Evolutionary conservation across 805 yeast genomes (phyloP).

Genomic region (Starmerella cellae): DNA sequence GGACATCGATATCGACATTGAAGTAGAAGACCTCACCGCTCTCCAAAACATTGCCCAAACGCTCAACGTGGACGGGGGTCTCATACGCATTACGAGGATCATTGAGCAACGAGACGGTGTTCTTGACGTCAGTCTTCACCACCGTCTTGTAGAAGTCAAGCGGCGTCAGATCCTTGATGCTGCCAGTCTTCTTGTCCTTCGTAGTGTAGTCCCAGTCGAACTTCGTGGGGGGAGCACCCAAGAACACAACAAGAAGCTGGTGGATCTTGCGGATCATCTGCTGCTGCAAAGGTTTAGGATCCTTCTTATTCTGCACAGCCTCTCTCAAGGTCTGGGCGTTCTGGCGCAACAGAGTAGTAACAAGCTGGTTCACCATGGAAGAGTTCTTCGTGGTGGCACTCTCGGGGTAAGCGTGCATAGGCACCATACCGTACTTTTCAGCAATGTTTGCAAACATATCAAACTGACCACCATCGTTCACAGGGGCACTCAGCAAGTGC

Average conservation of each 20-base stretch:
- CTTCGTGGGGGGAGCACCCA: constrained; percentile 68
- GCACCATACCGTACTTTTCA: constrained; percentile 71
- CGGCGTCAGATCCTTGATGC: constrained; percentile 44
- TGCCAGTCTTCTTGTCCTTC: constrained; percentile 43
- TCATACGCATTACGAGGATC: constrained; percentile 70
- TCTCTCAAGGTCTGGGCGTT: constrained; percentile 58
- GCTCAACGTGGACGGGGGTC: constrained; percentile 53
- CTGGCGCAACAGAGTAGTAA: constrained; percentile 63
- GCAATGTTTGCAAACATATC: constrained; percentile 67
- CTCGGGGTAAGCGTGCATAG: constrained; percentile 62
- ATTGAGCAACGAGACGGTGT: constrained; percentile 54
- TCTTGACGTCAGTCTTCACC: constrained; percentile 39
- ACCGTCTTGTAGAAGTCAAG: constrained; percentile 45
- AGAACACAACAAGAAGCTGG: constrained; percentile 49
- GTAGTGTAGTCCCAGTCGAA: constrained; percentile 66
- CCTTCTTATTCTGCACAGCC: constrained; percentile 31
- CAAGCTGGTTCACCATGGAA: constrained; percentile 40
- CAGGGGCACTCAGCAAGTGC: constrained; percentile 51
- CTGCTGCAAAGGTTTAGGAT: constrained; percentile 31
- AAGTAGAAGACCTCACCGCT: constrained; percentile 61
- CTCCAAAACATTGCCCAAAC: constrained; percentile 58
- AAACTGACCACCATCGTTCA: constrained; percentile 79
- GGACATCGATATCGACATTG: constrained; percentile 46
- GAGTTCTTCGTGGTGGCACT: constrained; percentile 43
- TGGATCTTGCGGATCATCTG: constrained; percentile 44